Base-by-base conservation (phyloP, 2,329 filamentous ascomycete species). In the Leptographium radiaticola region DNA sequence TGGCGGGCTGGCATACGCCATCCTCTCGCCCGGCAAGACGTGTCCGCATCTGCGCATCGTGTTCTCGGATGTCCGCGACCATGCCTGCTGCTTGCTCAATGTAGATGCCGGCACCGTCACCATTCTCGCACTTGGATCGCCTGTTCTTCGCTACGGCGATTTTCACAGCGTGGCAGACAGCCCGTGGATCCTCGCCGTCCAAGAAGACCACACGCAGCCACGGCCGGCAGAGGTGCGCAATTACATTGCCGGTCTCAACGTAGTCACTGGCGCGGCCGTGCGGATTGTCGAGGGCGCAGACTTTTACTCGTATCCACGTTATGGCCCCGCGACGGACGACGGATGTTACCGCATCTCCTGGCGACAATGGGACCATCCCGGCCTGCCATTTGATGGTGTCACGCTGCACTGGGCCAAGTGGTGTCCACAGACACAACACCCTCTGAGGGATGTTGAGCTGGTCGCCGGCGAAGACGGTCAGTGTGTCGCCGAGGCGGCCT, bases 311-410 rank as follows among this genome's bases (percentile, higher is more conserved):
- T 68, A 71, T 25, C 75, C 76, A 0, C 69, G 69, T 16, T 79
- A 74, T 58, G 75, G 69, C 10, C 25, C 55, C 67, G 64, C 0
- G 70, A 75, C 56, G 73, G 74, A 1, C 7, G 20, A 45, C 15
- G 43, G 11, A 25, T 25, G 5, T 4, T 47, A 34, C 15, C 20
- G 66, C 62, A 58, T 78, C 31, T 68, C 64, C n/a, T 80, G 76
- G 76, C 65, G 75, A 13, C 71, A 79, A 55, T 80, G 76, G 76
- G 65, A 73, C 18, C 74, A 78, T 57, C 76, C 75, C 0, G 68
- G 75, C 49, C 70, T 80, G 64, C 74, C 75, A 0, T 80, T 76
- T 66, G 71, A 70, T 1, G 70, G 70, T 1, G 70, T 69, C 2
- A 68, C 71, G 53, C 60, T 79, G 1, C 70, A 69, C 59, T 59